A percentile compares a stretch with the other conserved stretches of the same genome.
These are phyloP conservation scores for Alternaria brassicicola DNA, from an alignment of 2,329 filamentous ascomycete genomes.

Conservation along the genomic window DNA sequence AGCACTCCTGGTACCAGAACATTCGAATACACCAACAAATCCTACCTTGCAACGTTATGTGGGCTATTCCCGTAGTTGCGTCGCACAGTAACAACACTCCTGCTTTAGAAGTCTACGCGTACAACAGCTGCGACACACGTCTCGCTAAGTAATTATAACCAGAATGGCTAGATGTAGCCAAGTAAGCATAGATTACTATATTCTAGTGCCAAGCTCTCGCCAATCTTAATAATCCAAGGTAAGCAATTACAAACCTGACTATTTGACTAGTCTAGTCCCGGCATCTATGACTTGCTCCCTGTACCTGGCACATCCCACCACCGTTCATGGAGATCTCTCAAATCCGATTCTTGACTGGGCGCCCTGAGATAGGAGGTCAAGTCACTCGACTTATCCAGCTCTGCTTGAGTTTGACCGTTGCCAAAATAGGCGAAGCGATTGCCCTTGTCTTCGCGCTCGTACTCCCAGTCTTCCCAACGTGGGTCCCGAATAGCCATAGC, in stretches of 20 bases:
- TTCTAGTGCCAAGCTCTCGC: too few relatives aligned
- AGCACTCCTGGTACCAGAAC: neutral
- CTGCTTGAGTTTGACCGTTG: conserved; percentile 68
- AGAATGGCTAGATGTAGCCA: neutral
- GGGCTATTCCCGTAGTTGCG: neutral
- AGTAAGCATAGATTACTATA: neutral
- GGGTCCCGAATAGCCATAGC: conserved; percentile 64
- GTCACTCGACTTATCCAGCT: conserved; percentile 62
- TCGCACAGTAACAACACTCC: too few relatives aligned
- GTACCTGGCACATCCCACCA: conserved; percentile 60
- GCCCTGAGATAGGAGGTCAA: conserved; percentile 67
- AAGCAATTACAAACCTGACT: neutral
- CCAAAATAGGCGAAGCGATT: conserved; percentile 70
- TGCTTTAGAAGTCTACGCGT: neutral
- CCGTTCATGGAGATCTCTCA: conserved; percentile 68
- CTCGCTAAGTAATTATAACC: neutral
- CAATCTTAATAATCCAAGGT: neutral
- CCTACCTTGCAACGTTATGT: neutral
- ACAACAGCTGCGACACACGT: neutral
- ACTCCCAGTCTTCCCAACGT: conserved; percentile 66
- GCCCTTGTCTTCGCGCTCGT: conserved; percentile 53
- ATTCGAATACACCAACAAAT: neutral
- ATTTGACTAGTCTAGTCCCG: neutral
- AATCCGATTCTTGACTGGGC: conserved; percentile 60
- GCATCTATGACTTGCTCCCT: conserved; percentile 19